phyloP scores from a whole-genome alignment of 441 rosid genomes.

The Oxalis stricta region DNA sequence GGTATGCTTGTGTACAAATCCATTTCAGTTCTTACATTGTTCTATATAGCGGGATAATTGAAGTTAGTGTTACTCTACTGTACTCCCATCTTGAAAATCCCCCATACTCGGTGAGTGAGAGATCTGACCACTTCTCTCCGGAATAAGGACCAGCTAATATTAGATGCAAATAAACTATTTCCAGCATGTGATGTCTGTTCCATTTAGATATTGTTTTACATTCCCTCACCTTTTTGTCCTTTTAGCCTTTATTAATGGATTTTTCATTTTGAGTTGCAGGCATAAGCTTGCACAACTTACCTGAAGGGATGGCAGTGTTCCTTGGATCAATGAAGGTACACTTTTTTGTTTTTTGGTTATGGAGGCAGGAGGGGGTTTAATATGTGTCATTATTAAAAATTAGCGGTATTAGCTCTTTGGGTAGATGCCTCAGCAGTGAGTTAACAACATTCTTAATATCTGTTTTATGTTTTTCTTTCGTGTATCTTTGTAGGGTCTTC shows the following conservation, averaged over 20 bases:
- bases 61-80: not conserved
- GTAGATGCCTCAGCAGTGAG: too few species aligned
- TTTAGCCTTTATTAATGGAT: conserved; percentile 7
- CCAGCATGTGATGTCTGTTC: too few species aligned
- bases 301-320: conserved; percentile 98
- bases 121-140: not conserved
- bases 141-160: not conserved
- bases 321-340: conserved; percentile 93
- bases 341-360: not conserved
- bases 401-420: too few species aligned
- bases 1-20: conserved; percentile 29
- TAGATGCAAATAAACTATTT: too few species aligned
- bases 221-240: not conserved
- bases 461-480: conserved; percentile 5
- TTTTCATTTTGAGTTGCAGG: conserved; percentile 30
- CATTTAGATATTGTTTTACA: too few species aligned
- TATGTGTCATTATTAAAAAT: not conserved
- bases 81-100: not conserved
- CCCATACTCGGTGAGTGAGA: not conserved
- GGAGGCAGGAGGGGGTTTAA: not conserved
- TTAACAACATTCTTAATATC: too few species aligned
- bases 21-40: not conserved
- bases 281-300: conserved; percentile 98
- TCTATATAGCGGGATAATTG: not conserved
- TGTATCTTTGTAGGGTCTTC: conserved; percentile 53